Evolutionary conservation across 2,329 filamentous ascomycete genomes (phyloP).

Genomic region (Fusarium dimerum): DNA sequence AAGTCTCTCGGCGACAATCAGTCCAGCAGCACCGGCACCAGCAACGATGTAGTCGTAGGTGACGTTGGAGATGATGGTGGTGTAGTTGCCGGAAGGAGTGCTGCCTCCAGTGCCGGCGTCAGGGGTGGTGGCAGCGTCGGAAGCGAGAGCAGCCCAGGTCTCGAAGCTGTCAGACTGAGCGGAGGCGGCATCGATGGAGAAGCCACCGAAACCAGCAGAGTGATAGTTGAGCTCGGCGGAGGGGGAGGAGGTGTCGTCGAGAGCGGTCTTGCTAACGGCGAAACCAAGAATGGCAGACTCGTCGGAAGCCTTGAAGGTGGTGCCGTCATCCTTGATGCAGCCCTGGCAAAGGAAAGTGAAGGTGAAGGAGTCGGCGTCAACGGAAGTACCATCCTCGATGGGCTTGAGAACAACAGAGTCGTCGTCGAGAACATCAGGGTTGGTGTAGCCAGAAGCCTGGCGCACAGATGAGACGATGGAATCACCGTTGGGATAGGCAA

Average conservation of each 20-base stretch:
- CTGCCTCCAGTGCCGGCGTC: slow-evolving; percentile 31
- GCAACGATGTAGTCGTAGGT: slow-evolving; percentile 65
- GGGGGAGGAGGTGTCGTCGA: slow-evolving; percentile 36
- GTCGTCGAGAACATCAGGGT: slow-evolving; percentile 61
- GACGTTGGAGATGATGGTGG: slow-evolving; percentile 32
- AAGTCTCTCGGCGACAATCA: slow-evolving; percentile 56
- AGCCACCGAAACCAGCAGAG: slow-evolving; percentile 49
- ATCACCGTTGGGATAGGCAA: slow-evolving; percentile 57
- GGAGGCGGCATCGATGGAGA: slow-evolving; percentile 36
- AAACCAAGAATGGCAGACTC: slow-evolving; percentile 54
- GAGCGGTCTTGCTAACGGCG: slow-evolving; percentile 50
- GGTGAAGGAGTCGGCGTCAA: slow-evolving; percentile 60
- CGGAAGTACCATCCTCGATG: slow-evolving; percentile 58
- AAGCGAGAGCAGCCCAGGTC: slow-evolving; percentile 46
- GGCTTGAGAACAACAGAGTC: slow-evolving; percentile 51
- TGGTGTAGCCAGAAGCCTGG: slow-evolving; percentile 58
- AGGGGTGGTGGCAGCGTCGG: slow-evolving; percentile 34
- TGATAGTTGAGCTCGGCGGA: slow-evolving; percentile 39
- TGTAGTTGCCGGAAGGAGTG: slow-evolving; percentile 24
- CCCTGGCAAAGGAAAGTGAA: slow-evolving; percentile 66
- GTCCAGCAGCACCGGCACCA: slow-evolving; percentile 62
- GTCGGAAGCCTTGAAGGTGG: slow-evolving; percentile 43
- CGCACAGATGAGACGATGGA: slow-evolving; percentile 59
- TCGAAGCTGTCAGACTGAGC: slow-evolving; percentile 43
- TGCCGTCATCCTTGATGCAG: slow-evolving; percentile 53